Conservation (phyloP, 2,329 filamentous ascomycete genomes). For the Alternaria sp. region DNA sequence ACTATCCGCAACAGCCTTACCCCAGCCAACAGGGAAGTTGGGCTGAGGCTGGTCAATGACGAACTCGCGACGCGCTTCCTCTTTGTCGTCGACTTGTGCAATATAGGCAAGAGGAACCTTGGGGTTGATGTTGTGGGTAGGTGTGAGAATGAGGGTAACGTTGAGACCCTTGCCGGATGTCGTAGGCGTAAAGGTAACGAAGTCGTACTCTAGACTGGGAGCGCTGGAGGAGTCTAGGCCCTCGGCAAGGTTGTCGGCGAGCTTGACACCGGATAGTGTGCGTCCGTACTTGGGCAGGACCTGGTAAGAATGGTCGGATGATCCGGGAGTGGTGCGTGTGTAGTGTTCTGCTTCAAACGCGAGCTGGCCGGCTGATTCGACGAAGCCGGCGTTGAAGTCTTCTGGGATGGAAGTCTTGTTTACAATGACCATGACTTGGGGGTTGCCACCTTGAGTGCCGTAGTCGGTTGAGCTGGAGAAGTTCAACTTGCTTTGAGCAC, state of each 20-base stretch:
- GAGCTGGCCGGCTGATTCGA: conserved; percentile 47
- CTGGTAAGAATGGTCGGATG: conserved; percentile 40
- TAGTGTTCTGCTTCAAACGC: conserved; percentile 53
- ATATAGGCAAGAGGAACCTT: conserved; percentile 61
- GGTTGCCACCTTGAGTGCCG: conserved; percentile 48
- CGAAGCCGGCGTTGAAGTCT: conserved; percentile 46
- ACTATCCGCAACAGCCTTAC: conserved; percentile 59
- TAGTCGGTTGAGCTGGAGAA: conserved; percentile 49
- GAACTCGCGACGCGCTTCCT: conserved; percentile 53
- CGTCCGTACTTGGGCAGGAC: conserved; percentile 49
- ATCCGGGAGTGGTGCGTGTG: conserved; percentile 39
- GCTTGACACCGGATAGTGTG: conserved; percentile 48
- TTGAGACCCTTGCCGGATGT: conserved; percentile 45
- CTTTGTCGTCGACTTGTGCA: conserved; percentile 57
- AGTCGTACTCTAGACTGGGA: conserved; percentile 50
- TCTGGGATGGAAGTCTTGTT: conserved; percentile 49
- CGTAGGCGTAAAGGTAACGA: conserved; percentile 49
- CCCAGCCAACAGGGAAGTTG: conserved; percentile 60
- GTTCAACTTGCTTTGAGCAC: conserved; percentile 45
- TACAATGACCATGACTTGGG: conserved; percentile 44
- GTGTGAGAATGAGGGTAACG: conserved; percentile 54
- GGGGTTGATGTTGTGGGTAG: conserved; percentile 62
- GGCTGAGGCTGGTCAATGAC: conserved; percentile 55
- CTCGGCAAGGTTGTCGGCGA: conserved; percentile 40
- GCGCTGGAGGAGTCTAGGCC: conserved; percentile 40